Evolutionary conservation across 2,329 filamentous ascomycete species (phyloP), one percentile per base, ranked within the genome.

Genomic region (Westerdykella ornata): DNA sequence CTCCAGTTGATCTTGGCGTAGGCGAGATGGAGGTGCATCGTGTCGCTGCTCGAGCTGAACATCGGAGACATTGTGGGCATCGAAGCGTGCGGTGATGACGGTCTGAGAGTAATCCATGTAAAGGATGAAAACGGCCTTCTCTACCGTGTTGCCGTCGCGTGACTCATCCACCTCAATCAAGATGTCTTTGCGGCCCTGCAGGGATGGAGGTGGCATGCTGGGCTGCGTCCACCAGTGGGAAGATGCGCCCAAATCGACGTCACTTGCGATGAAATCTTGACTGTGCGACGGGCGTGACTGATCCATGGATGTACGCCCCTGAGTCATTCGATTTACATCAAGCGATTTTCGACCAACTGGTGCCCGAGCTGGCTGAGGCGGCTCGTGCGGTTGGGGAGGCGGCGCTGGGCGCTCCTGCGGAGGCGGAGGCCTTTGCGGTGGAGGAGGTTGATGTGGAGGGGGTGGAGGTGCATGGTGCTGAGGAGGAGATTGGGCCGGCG

Each of bases 61-160:
- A 56, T 90, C 82, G 2, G 77, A 72, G 3, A 84, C 76, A 59
- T 94, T 81, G 39, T 81, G 77, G 1, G 82, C 72, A 62, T 95
- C 85, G 63, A 84, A 97, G 38, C 76, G 81, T 14, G 82, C 85
- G 0, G 83, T 88, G 56, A 98, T 78, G 49, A 94, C 75, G 0
- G 90, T 97, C 63, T 97, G 92, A 14, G 89, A 96, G 66, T 98
- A 98, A 68, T 98, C 92, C 57, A 88, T 82, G 70, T 87, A 98
- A 7, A 98, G 70, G n/a, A 97, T 73, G 54, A 84, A 92, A 32
- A 96, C 75, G 45, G 89, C 81, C 51, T 89, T 89, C 5, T 83
- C 85, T 15, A 94, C 72, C 1, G 80, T 80, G 61, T 82, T 83
- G 18, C 85, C 81, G 19, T 83, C 82, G 12, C 82, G 78, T 1